Evolutionary conservation across 176 grass and related monocot species (phyloP), one percentile per base, ranked within the genome.

Genomic region (Juncus inflexus): DNA sequence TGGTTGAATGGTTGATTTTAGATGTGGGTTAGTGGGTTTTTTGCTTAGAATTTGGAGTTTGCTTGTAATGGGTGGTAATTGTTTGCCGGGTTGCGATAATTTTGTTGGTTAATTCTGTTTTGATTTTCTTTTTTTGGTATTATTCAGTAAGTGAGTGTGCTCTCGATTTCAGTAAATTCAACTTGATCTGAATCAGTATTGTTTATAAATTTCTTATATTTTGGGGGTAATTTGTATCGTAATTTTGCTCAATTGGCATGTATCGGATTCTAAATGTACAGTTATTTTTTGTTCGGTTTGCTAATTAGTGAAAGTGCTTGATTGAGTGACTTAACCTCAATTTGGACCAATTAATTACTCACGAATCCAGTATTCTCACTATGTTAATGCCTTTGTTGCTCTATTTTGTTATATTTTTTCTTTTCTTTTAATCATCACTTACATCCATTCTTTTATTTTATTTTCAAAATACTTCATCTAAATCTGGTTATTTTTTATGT

Each of bases 401-500:
- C 19, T 28, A 28, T 28, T 28, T 28, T 28, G 19, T 1, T 28
- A 28, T 28, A 28, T 28, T 28, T 0, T 28, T 28, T 28, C 53
- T 68, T 52, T 37, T 9, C 35, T 53, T 67, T 37, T 67, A 67
- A 36, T 15, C 12, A 15, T 69, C 51, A 39, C 19, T 40, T 4
- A 3, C 12, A 53, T 6, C 39, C 6, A 53, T 40, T 55, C 35
- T 62, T 70, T 78, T 58, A 36, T 58, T 4, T 61, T 37, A 54
- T 14, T 64, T 50, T 42, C 52, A 52, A 42, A 52, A 72, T 59
- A 55, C 67, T 3, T 14, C 9, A 12, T 57, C 9, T 63, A 55
- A 50, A 77, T 47, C 40, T 60, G 35, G 64, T 49, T 10, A 15
- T 15, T 72, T 82, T 83, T 83, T 61, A 86, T 95, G 65, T 15